Evolutionary conservation across 306 rosid species (phyloP).

Genomic region (Dicorynia guianensis): DNA sequence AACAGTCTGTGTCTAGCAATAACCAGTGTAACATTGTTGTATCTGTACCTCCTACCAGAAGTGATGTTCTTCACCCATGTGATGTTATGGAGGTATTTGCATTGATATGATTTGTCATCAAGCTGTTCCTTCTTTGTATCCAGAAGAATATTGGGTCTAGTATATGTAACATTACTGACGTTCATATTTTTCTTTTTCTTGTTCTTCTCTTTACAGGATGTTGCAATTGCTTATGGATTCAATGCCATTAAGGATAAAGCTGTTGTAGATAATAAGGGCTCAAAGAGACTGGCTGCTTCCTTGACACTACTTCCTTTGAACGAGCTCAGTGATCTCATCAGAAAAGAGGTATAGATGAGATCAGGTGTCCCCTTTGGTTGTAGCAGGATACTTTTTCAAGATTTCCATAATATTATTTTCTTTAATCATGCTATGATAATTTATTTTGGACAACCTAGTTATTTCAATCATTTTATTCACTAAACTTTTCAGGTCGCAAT

Average conservation of each 20-base stretch:
- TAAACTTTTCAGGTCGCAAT: slow-evolving; percentile 68
- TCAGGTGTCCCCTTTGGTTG: slow-evolving; percentile 19
- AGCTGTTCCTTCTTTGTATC: not conserved
- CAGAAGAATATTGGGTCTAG: not conserved
- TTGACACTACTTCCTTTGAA: slow-evolving; percentile 77
- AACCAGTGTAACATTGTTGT: slow-evolving; percentile 53
- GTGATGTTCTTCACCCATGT: slow-evolving; percentile 95
- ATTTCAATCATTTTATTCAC: slow-evolving; percentile 20
- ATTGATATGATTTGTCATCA: slow-evolving; percentile 17
- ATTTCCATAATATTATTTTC: not conserved
- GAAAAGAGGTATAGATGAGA: slow-evolving; percentile 68
- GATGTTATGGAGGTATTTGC: slow-evolving; percentile 90
- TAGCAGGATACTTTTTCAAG: slow-evolving; percentile 17
- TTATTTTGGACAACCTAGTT: slow-evolving; percentile 30
- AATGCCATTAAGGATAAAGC: slow-evolving; percentile 84
- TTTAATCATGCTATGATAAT: slow-evolving; percentile 22
- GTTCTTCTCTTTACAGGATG: slow-evolving; percentile 64
- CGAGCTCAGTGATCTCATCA: slow-evolving; percentile 80
- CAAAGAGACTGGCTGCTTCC: slow-evolving; percentile 74
- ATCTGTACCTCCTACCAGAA: slow-evolving; percentile 89
- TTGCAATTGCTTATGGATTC: slow-evolving; percentile 92
- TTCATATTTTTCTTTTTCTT: slow-evolving; percentile 3
- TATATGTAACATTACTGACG: slow-evolving; percentile 34
- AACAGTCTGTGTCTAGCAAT: slow-evolving; percentile 52
- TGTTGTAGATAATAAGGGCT: slow-evolving; percentile 78